A percentile compares a stretch with the other conserved stretches of the same genome.
These are phyloP conservation scores for Bjerkandera adusta DNA, from an alignment of 1,284 basidiomycete genomes.

Conservation along the genomic window DNA sequence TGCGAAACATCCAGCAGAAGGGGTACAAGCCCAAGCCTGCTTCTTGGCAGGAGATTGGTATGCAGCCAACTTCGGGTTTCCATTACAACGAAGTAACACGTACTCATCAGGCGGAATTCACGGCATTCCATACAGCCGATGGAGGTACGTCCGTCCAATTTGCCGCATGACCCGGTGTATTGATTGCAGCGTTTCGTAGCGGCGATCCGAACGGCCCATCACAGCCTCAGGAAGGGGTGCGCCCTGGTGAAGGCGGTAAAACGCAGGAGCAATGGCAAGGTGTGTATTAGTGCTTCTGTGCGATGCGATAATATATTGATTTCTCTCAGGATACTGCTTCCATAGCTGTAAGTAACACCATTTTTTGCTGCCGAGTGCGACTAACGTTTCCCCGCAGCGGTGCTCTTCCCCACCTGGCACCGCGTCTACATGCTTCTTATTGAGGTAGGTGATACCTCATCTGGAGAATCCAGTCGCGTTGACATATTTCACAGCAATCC, in stretches of 20 bases:
- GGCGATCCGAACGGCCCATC: constrained; percentile 5
- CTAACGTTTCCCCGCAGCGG: neutral
- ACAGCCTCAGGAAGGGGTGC: no score
- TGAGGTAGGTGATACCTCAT: no score
- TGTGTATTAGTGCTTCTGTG: no score
- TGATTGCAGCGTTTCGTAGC: neutral
- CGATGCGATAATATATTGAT: no score
- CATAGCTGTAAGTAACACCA: constrained; percentile 3
- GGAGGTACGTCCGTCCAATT: constrained; percentile 7
- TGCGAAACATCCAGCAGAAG: constrained; percentile 2
- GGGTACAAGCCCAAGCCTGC: constrained; percentile 6
- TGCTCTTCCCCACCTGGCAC: neutral
- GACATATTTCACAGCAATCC: no score
- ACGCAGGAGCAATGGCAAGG: constrained; percentile 3
- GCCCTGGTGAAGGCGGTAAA: no score
- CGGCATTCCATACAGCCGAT: constrained; percentile 5
- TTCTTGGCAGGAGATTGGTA: constrained; percentile 9
- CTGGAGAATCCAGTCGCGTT: no score
- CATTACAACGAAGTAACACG: neutral
- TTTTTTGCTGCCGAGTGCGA: neutral
- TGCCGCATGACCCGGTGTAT: no score
- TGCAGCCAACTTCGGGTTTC: neutral
- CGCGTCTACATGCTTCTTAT: neutral
- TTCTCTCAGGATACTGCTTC: constrained; percentile 6
- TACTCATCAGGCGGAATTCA: constrained; percentile 5